Evolutionary conservation across 106 monocot species (phyloP).

Genomic region (Chionographis japonica): DNA sequence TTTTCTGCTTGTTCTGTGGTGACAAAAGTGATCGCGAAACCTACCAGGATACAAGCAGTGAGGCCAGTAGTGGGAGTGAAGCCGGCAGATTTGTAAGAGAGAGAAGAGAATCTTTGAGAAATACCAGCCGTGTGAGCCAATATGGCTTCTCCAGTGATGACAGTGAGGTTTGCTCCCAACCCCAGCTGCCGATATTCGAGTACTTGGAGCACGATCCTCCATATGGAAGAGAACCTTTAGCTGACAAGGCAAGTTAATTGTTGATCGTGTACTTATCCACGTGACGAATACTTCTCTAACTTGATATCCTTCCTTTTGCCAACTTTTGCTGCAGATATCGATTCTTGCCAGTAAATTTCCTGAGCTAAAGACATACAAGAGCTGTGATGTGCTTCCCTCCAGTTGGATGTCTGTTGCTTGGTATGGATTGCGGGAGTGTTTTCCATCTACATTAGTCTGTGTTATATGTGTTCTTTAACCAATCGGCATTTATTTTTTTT

Average conservation of each 20-base stretch:
- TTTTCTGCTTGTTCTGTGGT: not conserved
- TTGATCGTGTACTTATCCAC: not conserved
- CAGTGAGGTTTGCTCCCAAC: conserved; percentile 4
- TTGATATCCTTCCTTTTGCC: not conserved
- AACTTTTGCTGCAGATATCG: conserved; percentile 48
- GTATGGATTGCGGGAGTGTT: conserved; percentile 22
- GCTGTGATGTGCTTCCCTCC: conserved; percentile 73
- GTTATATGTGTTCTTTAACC: not conserved
- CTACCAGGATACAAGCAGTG: conserved; percentile 18
- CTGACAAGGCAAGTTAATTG: conserved; percentile 22
- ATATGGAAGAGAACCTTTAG: conserved; percentile 41
- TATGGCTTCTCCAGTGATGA: conserved; percentile 13
- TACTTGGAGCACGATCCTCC: conserved; percentile 31
- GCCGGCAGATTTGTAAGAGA: not conserved
- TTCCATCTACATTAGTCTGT: not conserved
- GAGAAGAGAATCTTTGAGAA: not conserved
- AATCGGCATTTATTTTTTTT: too few species aligned
- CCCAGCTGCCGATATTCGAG: conserved; percentile 18
- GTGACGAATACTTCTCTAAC: not conserved
- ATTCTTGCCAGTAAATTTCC: conserved; percentile 68
- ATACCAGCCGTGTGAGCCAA: conserved; percentile 4
- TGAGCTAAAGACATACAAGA: conserved; percentile 66
- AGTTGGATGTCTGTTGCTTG: conserved; percentile 99
- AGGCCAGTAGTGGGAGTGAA: conserved; percentile 15
- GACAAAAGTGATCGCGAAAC: conserved; percentile 15